phyloP scores from a whole-genome alignment of 257 asterid species.

The Verbascum thapsus region DNA sequence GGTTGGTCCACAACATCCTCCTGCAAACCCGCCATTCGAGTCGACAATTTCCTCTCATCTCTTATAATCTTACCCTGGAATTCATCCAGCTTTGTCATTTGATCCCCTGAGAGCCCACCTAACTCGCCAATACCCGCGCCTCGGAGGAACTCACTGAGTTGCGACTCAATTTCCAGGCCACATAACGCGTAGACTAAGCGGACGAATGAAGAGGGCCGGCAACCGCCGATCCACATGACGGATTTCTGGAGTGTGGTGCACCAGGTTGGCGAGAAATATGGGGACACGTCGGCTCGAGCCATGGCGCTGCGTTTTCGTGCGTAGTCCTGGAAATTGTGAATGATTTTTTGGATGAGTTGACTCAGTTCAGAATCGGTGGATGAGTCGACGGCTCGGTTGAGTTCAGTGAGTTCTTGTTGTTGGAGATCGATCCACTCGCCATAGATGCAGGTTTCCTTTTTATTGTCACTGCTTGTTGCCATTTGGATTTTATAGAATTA shows the following conservation, averaged over 20 bases:
- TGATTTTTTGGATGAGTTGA: conserved; percentile 35
- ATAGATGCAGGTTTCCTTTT: conserved; percentile 33
- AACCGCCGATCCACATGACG: conserved; percentile 58
- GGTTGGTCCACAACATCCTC: conserved; percentile 46
- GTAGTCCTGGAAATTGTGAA: conserved; percentile 39
- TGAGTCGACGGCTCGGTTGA: conserved; percentile 31
- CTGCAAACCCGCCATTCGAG: conserved; percentile 43
- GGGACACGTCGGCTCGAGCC: conserved; percentile 42
- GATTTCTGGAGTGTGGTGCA: conserved; percentile 55
- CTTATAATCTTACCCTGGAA: conserved; percentile 40
- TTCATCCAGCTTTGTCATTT: conserved; percentile 37
- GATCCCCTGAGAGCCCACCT: conserved; percentile 37
- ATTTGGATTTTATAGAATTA: background rate
- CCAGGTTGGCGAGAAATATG: conserved; percentile 53
- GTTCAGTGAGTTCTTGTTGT: conserved; percentile 43
- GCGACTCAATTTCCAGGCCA: conserved; percentile 43
- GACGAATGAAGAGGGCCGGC: conserved; percentile 53
- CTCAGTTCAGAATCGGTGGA: conserved; percentile 28
- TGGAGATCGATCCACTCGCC: conserved; percentile 50
- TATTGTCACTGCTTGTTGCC: conserved; percentile 32
- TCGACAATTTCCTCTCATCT: conserved; percentile 40
- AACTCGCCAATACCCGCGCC: conserved; percentile 34
- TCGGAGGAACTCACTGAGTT: conserved; percentile 34
- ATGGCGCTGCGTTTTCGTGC: conserved; percentile 28
- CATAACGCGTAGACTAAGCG: conserved; percentile 49